Base-by-base conservation (phyloP, 1,284 basidiomycete species). In the Malassezia equina region DNA sequence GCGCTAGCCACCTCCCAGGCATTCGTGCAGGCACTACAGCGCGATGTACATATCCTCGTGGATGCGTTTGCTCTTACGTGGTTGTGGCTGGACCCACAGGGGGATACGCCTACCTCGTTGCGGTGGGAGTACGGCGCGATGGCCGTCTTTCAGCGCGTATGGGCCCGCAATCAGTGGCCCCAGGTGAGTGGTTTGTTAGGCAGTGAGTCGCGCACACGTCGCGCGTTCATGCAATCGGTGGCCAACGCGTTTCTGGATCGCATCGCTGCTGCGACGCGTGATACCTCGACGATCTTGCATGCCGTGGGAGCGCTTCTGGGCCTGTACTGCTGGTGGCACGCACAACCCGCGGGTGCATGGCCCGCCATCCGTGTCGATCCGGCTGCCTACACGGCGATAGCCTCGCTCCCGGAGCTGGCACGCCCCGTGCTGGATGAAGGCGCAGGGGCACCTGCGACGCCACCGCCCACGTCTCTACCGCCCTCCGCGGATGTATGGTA, bases 51-150 rank as follows among this genome's bases (percentile, higher is more conserved):
- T 28, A 48, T 57, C 17, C 42, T 57, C 6, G 7, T 47, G 3
- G 33, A 57, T 7, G 51, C 55, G 17, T 57, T 57, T 31, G 55
- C 49, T 7, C 44, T 57, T 11, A 57, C 55, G 7, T 57, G 55
- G 55, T 11, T 39, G n/a, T 57, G 55, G 55, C 51, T 57, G n/a
- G 55, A 56, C 21, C 27, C 11, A 7, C 42, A 51, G 7, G n/a
- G 17, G 3, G 27, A 41, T 21, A 17, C 47, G 8, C 15, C 44
- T 6, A 29, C 29, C 8, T 48, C 47, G 9, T 21, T 51, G 49
- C 55, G 50, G 19, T 52, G 44, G 34, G 49, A 47, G 41, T 57
- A 57, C 23, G 55, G 55, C 24, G 43, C 55, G n/a, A 21, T 57
- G n/a, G 21, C 36, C 19, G 55, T 52, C 12, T 57, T 57, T 29